Base-by-base conservation (phyloP, 2,329 filamentous ascomycete species). In the Atkinsonella hypoxylon region DNA sequence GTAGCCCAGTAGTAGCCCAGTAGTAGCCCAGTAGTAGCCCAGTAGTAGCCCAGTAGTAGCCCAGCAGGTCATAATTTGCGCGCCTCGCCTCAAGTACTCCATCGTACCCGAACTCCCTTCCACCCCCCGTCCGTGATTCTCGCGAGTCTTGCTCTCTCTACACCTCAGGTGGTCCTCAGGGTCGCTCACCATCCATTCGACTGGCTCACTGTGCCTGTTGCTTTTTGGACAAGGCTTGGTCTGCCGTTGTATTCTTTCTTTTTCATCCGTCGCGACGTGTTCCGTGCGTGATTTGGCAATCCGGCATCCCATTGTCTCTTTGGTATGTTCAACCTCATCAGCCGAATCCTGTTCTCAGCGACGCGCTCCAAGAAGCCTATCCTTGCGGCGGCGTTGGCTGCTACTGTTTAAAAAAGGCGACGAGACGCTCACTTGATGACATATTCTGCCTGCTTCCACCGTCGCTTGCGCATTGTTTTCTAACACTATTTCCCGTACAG, bases 111-210 rank as follows among this genome's bases (percentile, higher is more conserved):
- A 15, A 34, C 40, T 51, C 34, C 47, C 50, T 51, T 32, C 52
- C 38, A 20, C 50, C 47, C 50, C 50, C 47, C 50, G 46, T 45
- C 50, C 46, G 43, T 36, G 52, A 42, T 42, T 54, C 47, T 48
- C 41, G 51, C 26, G 26, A 26, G 26, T 46, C 50, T 43, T 32
- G 20, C 45, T 45, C 18, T 34, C 47, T 54, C 40, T 49, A 47
- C 52, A 54, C 43, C 52, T n/a, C n/a, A n/a, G n/a, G n/a, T 50
- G 50, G 51, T 41, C 52, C 45, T 50, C 52, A 50, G 47, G 52
- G 52, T 47, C 39, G 46, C 38, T 36, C 42, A 46, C n/a, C 47
- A 48, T 48, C 46, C 49, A 49, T 46, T 26, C 26, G 26, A 26
- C 39, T 51, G 49, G 46, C 46, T 53, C 15, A 22, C 36, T 31